These are phyloP conservation scores for Podaxis sp. DNA, from an alignment of 768 basidiomycete genomes.

Conservation along the genomic window DNA sequence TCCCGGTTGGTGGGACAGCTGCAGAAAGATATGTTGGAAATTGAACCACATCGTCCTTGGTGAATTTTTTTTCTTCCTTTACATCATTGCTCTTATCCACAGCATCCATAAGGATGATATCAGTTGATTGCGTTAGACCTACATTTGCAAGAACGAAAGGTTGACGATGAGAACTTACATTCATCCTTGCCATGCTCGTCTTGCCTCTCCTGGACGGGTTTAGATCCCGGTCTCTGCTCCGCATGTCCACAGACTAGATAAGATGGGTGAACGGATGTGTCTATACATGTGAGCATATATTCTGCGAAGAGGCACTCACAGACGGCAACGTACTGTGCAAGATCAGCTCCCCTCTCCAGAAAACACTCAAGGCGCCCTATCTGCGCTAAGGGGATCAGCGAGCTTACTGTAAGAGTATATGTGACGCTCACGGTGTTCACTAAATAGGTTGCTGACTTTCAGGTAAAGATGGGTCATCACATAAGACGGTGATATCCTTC, in stretches of 20 bases:
- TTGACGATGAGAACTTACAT: not conserved
- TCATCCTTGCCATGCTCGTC: conserved; percentile 2
- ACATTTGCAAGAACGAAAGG: too few relatives aligned
- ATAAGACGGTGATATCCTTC: not conserved
- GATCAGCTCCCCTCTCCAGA: not conserved
- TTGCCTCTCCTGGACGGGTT: not conserved
- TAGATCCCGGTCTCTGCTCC: not conserved
- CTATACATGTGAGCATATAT: not conserved
- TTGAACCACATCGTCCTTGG: not conserved
- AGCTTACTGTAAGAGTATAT: not conserved
- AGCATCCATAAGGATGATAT: not conserved
- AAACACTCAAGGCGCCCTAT: not conserved
- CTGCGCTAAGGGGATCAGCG: not conserved
- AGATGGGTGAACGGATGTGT: not conserved
- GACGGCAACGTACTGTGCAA: not conserved
- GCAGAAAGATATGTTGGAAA: not conserved
- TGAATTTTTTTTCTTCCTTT: not conserved
- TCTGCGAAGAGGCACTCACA: not conserved
- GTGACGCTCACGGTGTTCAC: not conserved
- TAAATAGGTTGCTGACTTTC: not conserved
- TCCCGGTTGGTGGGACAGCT: not conserved
- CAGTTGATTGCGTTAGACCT: not conserved
- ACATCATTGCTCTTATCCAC: not conserved
- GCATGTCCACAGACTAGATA: conserved; percentile 3
- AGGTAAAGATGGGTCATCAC: not conserved